Conservation (phyloP, 192 early-diverging fungal genomes). For the Coemansia sp. region DNA sequence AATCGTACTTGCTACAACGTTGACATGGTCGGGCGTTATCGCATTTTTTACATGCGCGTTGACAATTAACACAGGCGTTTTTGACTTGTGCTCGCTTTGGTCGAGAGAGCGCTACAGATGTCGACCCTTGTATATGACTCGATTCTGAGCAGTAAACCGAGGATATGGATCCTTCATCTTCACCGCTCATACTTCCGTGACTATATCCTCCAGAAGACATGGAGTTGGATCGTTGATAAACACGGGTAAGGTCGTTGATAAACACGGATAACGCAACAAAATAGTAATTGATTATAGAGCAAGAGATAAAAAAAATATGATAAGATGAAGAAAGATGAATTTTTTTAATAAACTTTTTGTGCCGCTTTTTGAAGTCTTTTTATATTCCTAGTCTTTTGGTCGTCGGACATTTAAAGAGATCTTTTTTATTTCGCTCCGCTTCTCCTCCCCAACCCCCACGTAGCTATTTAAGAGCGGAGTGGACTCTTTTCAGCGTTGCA, state of each 20-base stretch:
- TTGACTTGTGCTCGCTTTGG: conserved; percentile 83
- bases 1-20: conserved; percentile 75
- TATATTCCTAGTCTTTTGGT: background rate
- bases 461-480: background rate
- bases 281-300: background rate
- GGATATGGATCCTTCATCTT: background rate
- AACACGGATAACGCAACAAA: background rate
- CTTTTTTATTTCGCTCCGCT: too few relatives aligned
- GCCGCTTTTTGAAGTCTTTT: background rate
- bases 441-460: too few relatives aligned
- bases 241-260: background rate
- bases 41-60: conserved; percentile 92
- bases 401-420: conserved; percentile 1
- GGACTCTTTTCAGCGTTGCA: conserved; percentile 2
- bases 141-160: background rate
- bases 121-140: background rate
- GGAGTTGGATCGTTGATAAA: background rate
- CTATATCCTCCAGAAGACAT: background rate
- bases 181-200: background rate
- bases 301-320: background rate
- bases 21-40: conserved; percentile 81
- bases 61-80: conserved; percentile 89
- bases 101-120: background rate
- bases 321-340: conserved; percentile 1
- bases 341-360: background rate